Evolutionary conservation across 257 asterid genomes (phyloP).

Genomic region (Primulina huaijiensis): DNA sequence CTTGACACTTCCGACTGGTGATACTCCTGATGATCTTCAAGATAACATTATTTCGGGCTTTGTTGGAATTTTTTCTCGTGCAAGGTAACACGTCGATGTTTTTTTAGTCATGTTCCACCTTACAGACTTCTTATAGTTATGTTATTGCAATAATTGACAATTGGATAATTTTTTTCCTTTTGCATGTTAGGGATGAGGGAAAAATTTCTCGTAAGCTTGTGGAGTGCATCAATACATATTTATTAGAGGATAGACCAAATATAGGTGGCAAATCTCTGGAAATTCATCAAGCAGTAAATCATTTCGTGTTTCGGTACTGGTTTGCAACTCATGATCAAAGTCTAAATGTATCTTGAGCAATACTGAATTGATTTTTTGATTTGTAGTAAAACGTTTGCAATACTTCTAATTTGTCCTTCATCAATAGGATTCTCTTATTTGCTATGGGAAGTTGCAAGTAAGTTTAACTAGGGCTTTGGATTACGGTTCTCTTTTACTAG

Average conservation of each 20-base stretch:
- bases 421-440: constrained; percentile 72
- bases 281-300: constrained; percentile 74
- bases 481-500: constrained; percentile 67
- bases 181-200: constrained; percentile 71
- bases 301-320: constrained; percentile 79
- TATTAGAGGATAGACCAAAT: constrained; percentile 87
- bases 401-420: constrained; percentile 26
- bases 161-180: constrained; percentile 24
- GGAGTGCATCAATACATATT: constrained; percentile 77
- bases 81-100: constrained; percentile 47
- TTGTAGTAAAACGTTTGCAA: constrained; percentile 6
- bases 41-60: constrained; percentile 64
- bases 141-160: constrained; percentile 17
- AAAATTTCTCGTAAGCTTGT: constrained; percentile 79
- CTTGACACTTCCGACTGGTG: constrained; percentile 91
- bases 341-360: constrained; percentile 57
- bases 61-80: constrained; percentile 56
- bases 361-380: constrained; percentile 17
- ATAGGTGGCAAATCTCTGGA: constrained; percentile 71
- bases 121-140: constrained; percentile 15
- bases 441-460: constrained; percentile 71
- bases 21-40: constrained; percentile 70
- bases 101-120: constrained; percentile 12
- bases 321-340: constrained; percentile 65
- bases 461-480: constrained; percentile 64